These are phyloP conservation scores for Gossypium sturtianum DNA, from an alignment of 345 rosid species.

Conservation along the genomic window DNA sequence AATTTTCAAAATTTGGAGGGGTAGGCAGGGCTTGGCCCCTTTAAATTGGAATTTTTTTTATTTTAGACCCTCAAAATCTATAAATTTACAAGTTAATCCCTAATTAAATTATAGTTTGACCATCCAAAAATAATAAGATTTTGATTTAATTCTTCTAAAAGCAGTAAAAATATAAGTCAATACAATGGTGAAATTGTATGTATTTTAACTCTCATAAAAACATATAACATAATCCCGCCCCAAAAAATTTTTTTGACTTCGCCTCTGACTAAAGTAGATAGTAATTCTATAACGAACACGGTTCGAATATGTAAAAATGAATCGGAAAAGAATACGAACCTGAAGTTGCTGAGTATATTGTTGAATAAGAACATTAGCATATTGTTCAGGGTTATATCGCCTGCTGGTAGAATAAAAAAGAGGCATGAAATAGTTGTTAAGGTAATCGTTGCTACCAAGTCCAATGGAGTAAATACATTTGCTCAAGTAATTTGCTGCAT, in stretches of 20 bases:
- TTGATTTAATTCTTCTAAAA: no score
- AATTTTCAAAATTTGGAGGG: no score
- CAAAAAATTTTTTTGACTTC: accelerated
- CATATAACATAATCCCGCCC: no score
- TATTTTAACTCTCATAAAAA: no score
- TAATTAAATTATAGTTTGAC: no score
- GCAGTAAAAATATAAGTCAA: no score
- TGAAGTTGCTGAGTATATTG: conserved; percentile 54
- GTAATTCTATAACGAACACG: neutral
- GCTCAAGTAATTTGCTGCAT: conserved; percentile 55
- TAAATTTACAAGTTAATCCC: no score
- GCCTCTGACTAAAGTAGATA: neutral
- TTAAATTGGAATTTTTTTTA: no score
- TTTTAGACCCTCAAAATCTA: no score
- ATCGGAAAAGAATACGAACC: conserved; percentile 26
- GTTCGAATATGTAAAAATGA: neutral
- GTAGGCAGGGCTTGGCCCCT: no score
- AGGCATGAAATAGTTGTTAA: conserved; percentile 94
- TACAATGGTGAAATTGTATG: no score
- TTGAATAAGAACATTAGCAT: conserved; percentile 50
- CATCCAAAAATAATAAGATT: no score
- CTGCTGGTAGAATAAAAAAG: conserved; percentile 40
- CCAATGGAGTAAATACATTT: conserved; percentile 65
- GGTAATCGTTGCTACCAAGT: conserved; percentile 91
- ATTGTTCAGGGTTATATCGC: conserved; percentile 53